Base-by-base conservation (phyloP, 495 filamentous ascomycete species). In the Penicillium subrubescens region DNA sequence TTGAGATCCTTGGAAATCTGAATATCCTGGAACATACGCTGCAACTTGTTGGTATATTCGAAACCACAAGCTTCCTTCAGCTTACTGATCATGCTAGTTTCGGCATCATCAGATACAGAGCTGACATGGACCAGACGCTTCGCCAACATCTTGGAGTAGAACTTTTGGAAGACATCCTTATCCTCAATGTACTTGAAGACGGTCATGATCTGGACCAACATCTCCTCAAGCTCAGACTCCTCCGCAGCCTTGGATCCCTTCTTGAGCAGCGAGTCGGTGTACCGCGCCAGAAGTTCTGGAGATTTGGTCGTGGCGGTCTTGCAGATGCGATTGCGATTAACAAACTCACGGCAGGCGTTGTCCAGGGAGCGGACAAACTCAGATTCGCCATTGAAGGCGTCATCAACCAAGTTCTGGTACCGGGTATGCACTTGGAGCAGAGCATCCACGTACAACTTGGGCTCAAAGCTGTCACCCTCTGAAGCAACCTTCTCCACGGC, bases 111-210 rank as follows among this genome's bases (percentile, higher is more conserved):
- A 15, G 94, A 97, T 2, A 94, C 94, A 2, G 95, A 97, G 70
- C 88, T 96, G 76, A 89, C 90, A 73, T 97, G 93, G 8, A 99
- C 96, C 59, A 99, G 80, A 62, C 95, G 92, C 75, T 96, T 93
- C 53, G 95, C 96, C 65, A 99, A 81, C 89, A 94, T 95, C 55
- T 94, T 91, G 10, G 96, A 96, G 78, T 99, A 99, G 79, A 97
- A 98, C 75, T 97, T 98, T 77, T 98, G 96, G 84, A 98, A 99
- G 8, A 99, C 95, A 75, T 99, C 95, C 80, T 98, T 98, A 79
- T 99, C 95, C 71, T 99, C 96, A 67, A 99, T 97, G 80, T 98
- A 99, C 78, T 99, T 99, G 87, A 99, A 99, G 41, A 98, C 92
- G 2, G 93, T 97, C 95, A 99, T 99, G 70, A 99, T 94, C 72